Conservation (phyloP, 2,329 filamentous ascomycete species). For the Metarhizium sp. region DNA sequence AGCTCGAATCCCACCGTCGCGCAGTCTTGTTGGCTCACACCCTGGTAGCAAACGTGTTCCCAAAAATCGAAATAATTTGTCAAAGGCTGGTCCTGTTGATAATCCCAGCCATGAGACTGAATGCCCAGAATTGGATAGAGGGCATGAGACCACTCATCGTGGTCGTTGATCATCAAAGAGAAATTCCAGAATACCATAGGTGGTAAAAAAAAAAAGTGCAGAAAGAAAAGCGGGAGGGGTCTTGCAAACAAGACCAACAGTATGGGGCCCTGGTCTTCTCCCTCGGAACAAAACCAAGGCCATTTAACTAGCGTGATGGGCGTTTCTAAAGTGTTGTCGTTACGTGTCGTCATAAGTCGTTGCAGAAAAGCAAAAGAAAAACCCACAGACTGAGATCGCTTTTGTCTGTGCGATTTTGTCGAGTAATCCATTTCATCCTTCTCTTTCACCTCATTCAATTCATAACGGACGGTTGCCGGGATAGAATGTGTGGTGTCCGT, state of each 20-base stretch:
- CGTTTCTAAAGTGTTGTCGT: constrained; percentile 12
- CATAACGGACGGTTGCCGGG: constrained; percentile 5
- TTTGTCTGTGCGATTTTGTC: neutral
- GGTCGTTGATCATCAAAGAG: neutral
- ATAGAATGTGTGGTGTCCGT: constrained; percentile 18
- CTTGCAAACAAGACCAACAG: neutral
- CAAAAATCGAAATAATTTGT: neutral
- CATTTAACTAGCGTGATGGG: constrained; percentile 2
- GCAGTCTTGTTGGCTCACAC: neutral
- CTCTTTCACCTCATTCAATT: constrained; percentile 6
- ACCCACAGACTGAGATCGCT: neutral
- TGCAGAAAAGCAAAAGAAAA: constrained; percentile 9
- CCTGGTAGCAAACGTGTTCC: neutral
- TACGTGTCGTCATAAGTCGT: constrained; percentile 18
- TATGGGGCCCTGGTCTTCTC: neutral
- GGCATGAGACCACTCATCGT: neutral
- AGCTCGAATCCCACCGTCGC: neutral
- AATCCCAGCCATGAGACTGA: neutral
- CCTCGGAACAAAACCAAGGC: constrained; percentile 2
- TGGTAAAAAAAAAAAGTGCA: neutral
- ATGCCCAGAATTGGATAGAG: neutral
- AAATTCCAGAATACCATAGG: neutral
- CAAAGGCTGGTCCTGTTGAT: neutral
- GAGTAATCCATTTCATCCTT: neutral
- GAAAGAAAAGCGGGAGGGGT: neutral